Evolutionary conservation across 1,284 basidiomycete species (phyloP), one percentile per base, ranked within the genome.

Genomic region (Sanghuangporus sanghuang): DNA sequence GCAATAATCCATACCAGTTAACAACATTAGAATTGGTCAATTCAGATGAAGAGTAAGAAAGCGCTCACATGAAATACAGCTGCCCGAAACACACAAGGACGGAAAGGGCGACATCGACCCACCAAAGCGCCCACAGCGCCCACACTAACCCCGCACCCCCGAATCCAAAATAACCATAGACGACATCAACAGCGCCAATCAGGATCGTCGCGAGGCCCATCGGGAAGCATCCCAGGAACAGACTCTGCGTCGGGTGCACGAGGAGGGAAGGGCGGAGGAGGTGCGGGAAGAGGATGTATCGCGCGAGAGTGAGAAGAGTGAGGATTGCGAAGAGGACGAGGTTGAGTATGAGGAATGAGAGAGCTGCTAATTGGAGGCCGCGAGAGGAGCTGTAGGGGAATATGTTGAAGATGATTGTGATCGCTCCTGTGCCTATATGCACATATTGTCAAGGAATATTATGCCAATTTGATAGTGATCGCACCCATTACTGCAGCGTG

Each of bases 151-250:
- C 58, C 40, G 70, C 73, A 6, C 87, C 86, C 42, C 84, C 85
- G 60, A 87, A 75, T 46, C 71, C 69, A 66, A 76, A 82, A 56
- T 75, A 72, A 4, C 68, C 69, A 64, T 81, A 70, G 32, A 85
- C 73, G 42, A 81, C 71, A 27, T 74, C 70, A 18, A 81, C 75
- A 1, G 80, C 76, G 48, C 80, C 73, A 53, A 78, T 83, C 62
- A 92, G 79, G 36, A 92, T 75, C 0, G 90, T 92, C 0, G 83
- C 79, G 8, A 82, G 78, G 3, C 84, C 89, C 89, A 93, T 92
- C 0, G 89, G 84, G 62, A 88, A 83, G 23, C 83, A 84, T 9
- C 87, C 85, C 38, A 86, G 78, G 70, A 84, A 93, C 59, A 93
- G 77, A 66, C 87, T 85, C 58, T 87, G 83, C 0, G 79, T 75